Evolutionary conservation across 140 eudicot genomes (phyloP).

Genomic region (Oenanthe javanica): DNA sequence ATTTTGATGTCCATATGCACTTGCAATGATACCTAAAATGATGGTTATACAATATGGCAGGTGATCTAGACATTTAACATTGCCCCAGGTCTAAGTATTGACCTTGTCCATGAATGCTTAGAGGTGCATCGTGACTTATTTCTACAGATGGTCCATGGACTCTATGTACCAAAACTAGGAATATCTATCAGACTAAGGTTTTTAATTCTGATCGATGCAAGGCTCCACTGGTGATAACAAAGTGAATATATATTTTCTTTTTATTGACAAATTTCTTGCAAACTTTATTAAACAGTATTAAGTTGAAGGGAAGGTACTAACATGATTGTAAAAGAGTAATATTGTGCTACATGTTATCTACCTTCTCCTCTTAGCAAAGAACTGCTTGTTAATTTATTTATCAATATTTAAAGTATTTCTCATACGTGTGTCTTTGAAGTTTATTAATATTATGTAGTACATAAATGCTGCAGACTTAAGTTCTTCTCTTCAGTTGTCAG

Average conservation of each 20-base stretch:
- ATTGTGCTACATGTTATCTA: neutral
- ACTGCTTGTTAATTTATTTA: neutral
- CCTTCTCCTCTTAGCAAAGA: neutral
- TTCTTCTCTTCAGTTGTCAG: constrained; percentile 54
- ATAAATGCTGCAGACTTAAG: neutral
- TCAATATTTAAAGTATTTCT: neutral
- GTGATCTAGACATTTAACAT: neutral
- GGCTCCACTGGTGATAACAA: neutral
- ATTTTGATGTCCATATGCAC: neutral
- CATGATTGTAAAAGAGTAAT: neutral
- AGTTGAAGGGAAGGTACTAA: neutral
- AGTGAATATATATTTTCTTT: neutral
- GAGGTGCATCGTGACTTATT: neutral
- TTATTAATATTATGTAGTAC: neutral
- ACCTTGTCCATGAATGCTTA: neutral
- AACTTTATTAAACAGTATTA: neutral
- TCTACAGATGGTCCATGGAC: neutral
- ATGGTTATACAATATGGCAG: neutral
- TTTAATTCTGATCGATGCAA: neutral
- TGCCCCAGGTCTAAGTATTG: neutral
- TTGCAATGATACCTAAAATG: neutral
- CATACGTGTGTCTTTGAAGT: neutral
- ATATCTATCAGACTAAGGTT: neutral
- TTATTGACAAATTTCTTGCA: neutral
- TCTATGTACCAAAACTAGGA: neutral